Percentiles rank a stretch among this genome's conserved stretches.
Conservation (phyloP, 1,284 basidiomycete species). For the Rhodotorula sp. region DNA sequence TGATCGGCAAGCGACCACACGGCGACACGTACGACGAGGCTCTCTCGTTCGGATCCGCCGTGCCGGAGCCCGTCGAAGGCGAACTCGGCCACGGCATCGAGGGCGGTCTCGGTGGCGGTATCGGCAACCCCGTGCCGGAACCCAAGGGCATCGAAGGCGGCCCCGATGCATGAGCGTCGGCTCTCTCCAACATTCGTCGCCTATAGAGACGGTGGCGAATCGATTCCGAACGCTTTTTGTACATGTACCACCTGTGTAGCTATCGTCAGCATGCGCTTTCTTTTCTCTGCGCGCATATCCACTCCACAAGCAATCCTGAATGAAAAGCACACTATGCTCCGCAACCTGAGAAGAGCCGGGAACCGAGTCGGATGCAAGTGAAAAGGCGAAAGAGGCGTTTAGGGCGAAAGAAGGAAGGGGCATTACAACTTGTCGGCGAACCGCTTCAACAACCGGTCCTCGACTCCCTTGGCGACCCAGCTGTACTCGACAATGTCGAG, state of each 20-base stretch:
- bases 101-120: slow-evolving; percentile 28
- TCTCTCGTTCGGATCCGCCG: slow-evolving; percentile 14
- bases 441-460: slow-evolving; percentile 34
- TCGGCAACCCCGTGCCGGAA: slow-evolving; percentile 19
- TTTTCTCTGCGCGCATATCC: too few species aligned
- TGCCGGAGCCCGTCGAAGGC: not conserved
- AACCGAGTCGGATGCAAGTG: too few species aligned
- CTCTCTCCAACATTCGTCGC: too few species aligned
- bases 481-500: slow-evolving; percentile 62
- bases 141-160: slow-evolving; percentile 30
- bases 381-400: not conserved
- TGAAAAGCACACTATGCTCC: too few species aligned
- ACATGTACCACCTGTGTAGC: too few species aligned
- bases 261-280: too few species aligned
- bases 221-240: too few species aligned
- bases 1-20: slow-evolving; percentile 83
- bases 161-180: not conserved
- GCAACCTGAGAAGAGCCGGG: too few species aligned
- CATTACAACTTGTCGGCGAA: slow-evolving; percentile 1
- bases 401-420: not conserved
- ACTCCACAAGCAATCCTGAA: too few species aligned
- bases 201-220: too few species aligned
- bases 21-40: slow-evolving; percentile 36
- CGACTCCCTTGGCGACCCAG: slow-evolving; percentile 39
- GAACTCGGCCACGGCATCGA: slow-evolving; percentile 29